These are phyloP conservation scores for Silene latifolia DNA, from an alignment of 148 eudicot genomes.

Conservation along the genomic window DNA sequence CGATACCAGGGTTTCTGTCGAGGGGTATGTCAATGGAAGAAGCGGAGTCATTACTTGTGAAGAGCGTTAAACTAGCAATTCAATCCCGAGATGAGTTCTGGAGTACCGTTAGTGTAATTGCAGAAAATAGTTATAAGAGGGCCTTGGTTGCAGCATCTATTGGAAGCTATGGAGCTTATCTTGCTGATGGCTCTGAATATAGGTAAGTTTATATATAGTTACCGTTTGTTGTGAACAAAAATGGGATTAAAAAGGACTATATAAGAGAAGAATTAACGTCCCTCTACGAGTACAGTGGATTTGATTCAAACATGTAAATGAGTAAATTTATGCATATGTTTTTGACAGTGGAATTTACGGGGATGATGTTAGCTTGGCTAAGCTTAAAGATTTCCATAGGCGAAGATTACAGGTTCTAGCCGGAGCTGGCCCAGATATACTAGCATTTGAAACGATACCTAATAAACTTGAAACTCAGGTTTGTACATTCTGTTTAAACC, in stretches of 20 bases:
- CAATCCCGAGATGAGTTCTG: slow-evolving; percentile 79
- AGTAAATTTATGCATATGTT: too few species aligned
- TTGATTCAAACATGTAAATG: too few species aligned
- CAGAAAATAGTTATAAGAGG: slow-evolving; percentile 41
- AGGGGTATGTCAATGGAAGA: slow-evolving; percentile 68
- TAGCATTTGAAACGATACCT: slow-evolving; percentile 89
- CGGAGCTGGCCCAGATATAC: slow-evolving; percentile 73
- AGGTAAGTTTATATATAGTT: slow-evolving; percentile 30
- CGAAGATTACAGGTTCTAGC: slow-evolving; percentile 74
- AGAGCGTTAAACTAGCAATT: slow-evolving; percentile 63
- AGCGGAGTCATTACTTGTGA: slow-evolving; percentile 55
- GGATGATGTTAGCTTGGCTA: slow-evolving; percentile 38
- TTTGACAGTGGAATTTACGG: slow-evolving; percentile 68
- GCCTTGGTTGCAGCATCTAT: slow-evolving; percentile 89
- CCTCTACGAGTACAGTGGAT: too few species aligned
- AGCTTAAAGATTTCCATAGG: slow-evolving; percentile 83
- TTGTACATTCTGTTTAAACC: slow-evolving; percentile 10
- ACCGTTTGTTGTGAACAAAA: neutral
- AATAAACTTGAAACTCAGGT: slow-evolving; percentile 90
- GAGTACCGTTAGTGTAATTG: slow-evolving; percentile 33
- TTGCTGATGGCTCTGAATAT: slow-evolving; percentile 95
- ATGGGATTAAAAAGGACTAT: too few species aligned
- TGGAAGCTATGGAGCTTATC: slow-evolving; percentile 95
- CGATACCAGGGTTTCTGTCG: slow-evolving; percentile 75
- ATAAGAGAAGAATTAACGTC: too few species aligned